A percentile compares a stretch with the other conserved stretches of the same genome.
These are phyloP conservation scores for Selaginella tamariscina DNA, from an alignment of 75 land plant genomes.

Conservation along the genomic window DNA sequence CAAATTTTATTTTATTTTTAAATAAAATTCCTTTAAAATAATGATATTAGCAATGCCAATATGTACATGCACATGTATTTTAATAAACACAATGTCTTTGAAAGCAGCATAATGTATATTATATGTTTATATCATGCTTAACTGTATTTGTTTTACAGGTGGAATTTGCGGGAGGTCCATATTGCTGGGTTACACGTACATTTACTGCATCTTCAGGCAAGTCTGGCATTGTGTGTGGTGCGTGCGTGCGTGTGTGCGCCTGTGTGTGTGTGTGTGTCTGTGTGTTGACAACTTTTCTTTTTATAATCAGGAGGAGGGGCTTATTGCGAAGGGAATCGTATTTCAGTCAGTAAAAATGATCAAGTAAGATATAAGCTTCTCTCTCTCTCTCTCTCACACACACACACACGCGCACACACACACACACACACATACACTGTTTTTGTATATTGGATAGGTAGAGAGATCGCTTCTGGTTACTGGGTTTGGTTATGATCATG, in stretches of 20 bases:
- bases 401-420: too few species aligned
- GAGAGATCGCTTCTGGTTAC: slow-evolving; percentile 86
- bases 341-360: slow-evolving; percentile 68
- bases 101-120: not conserved
- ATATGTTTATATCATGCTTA: not conserved
- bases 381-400: too few species aligned
- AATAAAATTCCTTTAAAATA: too few species aligned
- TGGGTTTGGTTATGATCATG: slow-evolving; percentile 98
- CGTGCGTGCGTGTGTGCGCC: not conserved
- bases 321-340: slow-evolving; percentile 74
- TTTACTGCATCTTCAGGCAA: slow-evolving; percentile 87
- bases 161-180: slow-evolving; percentile 96
- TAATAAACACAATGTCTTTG: not conserved
- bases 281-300: not conserved
- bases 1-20: not conserved
- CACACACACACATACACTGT: too few species aligned
- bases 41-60: too few species aligned
- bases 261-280: not conserved
- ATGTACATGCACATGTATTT: not conserved
- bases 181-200: slow-evolving; percentile 87
- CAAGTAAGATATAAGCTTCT: slow-evolving; percentile 31
- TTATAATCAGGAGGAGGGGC: slow-evolving; percentile 73
- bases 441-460: slow-evolving; percentile 52
- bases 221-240: slow-evolving; percentile 17
- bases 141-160: slow-evolving; percentile 37